Evolutionary conservation across 1,139 yeast genomes (phyloP).

Genomic region (Scheffersomyces cryptocercus): DNA sequence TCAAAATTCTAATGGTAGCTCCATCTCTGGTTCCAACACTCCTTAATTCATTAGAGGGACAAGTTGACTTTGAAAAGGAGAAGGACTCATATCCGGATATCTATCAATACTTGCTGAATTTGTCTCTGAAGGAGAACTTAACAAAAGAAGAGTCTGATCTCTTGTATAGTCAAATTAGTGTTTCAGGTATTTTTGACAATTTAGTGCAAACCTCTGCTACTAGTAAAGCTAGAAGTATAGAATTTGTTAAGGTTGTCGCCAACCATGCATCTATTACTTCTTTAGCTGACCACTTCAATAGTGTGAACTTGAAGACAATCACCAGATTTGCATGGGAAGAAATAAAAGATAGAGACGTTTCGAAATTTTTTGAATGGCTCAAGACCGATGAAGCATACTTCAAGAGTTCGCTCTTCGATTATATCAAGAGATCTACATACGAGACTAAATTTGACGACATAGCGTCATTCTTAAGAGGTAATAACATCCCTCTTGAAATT

Average conservation of each 20-base stretch:
- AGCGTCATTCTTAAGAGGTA: slow-evolving; percentile 12
- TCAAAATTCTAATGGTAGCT: slow-evolving; percentile 21
- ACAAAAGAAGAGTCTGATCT: slow-evolving; percentile 10
- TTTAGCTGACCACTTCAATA: slow-evolving; percentile 1
- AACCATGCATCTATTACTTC: not conserved
- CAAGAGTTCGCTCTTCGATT: slow-evolving; percentile 16
- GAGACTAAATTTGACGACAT: slow-evolving; percentile 15
- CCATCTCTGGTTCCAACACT: slow-evolving; percentile 7
- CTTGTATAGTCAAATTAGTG: slow-evolving; percentile 29
- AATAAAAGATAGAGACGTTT: slow-evolving; percentile 14
- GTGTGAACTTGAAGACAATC: slow-evolving; percentile 6
- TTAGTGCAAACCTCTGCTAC: slow-evolving; percentile 7
- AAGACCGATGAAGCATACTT: slow-evolving; percentile 6
- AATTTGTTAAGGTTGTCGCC: not conserved
- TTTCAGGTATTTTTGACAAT: slow-evolving; percentile 11
- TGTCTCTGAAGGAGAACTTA: slow-evolving; percentile 9
- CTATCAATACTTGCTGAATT: slow-evolving; percentile 7
- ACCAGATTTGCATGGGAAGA: slow-evolving; percentile 9
- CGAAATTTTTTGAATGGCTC: slow-evolving; percentile 10
- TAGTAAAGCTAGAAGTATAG: not conserved
- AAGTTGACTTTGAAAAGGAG: slow-evolving; percentile 3
- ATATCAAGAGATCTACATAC: slow-evolving; percentile 10
- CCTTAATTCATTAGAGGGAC: slow-evolving; percentile 3
- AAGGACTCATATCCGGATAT: slow-evolving; percentile 9
- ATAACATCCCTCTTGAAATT: slow-evolving; percentile 5